phyloP scores from a whole-genome alignment of 176 grass and related monocot genomes.

The Oryza nivara region DNA sequence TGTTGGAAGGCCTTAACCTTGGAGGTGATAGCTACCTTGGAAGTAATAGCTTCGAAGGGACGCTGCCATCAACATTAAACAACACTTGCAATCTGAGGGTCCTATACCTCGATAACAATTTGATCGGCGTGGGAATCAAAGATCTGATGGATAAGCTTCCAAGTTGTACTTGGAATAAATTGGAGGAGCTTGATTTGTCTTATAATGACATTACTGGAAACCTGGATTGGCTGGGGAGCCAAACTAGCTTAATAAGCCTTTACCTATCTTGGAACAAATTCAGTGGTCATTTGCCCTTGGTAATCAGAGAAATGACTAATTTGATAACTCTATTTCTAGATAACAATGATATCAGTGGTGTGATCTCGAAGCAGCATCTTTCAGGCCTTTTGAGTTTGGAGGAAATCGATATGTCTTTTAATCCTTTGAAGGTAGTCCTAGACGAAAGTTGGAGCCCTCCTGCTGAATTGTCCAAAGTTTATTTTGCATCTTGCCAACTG shows the following conservation, averaged over 20 bases:
- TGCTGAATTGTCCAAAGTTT: rapidly evolving
- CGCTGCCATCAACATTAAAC: background rate
- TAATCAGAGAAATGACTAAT: constrained; percentile 13
- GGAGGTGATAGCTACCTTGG: too few species aligned
- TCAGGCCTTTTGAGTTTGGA: background rate
- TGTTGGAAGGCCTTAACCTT: background rate
- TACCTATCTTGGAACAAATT: constrained; percentile 32
- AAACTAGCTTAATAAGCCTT: constrained; percentile 2
- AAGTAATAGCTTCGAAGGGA: background rate
- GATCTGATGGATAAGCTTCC: background rate
- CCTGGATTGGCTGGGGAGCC: background rate
- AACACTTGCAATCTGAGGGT: background rate
- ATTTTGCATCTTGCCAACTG: background rate
- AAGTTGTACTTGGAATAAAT: background rate
- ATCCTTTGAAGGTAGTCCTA: background rate
- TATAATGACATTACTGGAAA: constrained; percentile 10
- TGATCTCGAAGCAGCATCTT: background rate
- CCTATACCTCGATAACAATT: background rate
- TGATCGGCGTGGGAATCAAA: background rate
- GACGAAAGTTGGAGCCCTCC: background rate
- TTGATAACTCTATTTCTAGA: background rate
- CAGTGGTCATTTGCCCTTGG: background rate
- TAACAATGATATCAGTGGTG: background rate
- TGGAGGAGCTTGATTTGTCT: constrained; percentile 3
- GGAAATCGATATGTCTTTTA: background rate